A percentile compares a stretch with the other conserved stretches of the same genome.
Conservation (phyloP, 2,329 filamentous ascomycete species). For the Sporothrix euskadiensis region DNA sequence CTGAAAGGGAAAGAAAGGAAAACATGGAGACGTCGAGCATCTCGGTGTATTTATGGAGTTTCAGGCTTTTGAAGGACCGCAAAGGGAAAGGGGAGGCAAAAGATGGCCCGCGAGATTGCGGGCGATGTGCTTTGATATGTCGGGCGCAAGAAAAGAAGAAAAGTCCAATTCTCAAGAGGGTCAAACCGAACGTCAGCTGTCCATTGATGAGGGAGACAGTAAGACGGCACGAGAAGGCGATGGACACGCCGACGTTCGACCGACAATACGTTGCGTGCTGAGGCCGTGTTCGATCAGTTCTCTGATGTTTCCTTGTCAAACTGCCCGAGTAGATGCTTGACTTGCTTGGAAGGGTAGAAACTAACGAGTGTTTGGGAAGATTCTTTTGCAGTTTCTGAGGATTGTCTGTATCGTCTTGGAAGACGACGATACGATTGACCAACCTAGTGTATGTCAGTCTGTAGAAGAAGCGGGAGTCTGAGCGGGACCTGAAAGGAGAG, state of each 20-base stretch:
- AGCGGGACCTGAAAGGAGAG: not conserved
- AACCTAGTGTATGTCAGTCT: not conserved
- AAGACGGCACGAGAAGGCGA: not conserved
- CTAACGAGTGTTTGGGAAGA: not conserved
- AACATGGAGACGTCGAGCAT: not conserved
- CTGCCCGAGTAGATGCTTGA: not conserved
- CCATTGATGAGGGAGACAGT: not conserved
- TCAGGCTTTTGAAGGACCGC: too few species aligned
- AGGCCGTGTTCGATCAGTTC: not conserved
- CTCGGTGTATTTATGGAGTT: too few species aligned
- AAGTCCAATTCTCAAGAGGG: not conserved
- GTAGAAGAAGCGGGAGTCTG: not conserved
- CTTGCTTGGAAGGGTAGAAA: not conserved
- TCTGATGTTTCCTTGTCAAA: not conserved
- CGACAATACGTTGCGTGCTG: not conserved
- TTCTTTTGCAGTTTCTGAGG: not conserved
- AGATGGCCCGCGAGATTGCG: too few species aligned
- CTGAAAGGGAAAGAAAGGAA: not conserved
- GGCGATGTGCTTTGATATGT: not conserved
- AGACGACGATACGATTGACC: too few species aligned
- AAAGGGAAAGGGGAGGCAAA: not conserved
- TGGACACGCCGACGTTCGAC: not conserved
- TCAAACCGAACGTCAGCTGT: not conserved
- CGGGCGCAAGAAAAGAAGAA: not conserved
- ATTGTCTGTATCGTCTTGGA: not conserved